A percentile compares a stretch with the other conserved stretches of the same genome.
These are phyloP conservation scores for Botrytis cinerea DNA, from an alignment of 2,329 filamentous ascomycete genomes.

Conservation along the genomic window DNA sequence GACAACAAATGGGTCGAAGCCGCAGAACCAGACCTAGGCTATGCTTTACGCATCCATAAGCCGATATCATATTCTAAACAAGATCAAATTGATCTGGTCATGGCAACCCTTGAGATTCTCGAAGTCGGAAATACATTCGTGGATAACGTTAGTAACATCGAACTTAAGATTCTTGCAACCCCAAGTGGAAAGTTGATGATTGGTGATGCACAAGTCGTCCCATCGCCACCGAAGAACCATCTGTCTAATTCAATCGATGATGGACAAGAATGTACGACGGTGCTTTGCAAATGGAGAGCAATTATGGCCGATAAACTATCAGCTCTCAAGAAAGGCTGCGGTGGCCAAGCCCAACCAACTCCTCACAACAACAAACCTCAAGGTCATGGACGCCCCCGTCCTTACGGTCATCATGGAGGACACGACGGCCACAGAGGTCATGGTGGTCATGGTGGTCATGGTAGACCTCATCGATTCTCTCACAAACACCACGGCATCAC, in stretches of 20 bases:
- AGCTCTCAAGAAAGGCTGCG: conserved; percentile 41
- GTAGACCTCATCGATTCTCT: conserved; percentile 40
- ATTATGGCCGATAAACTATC: conserved; percentile 51
- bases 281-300: conserved; percentile 58
- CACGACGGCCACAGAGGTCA: conserved; percentile 32
- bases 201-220: conserved; percentile 46
- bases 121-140: conserved; percentile 60
- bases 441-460: conserved; percentile 30
- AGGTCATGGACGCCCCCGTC: conserved; percentile 26
- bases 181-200: conserved; percentile 57
- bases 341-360: conserved; percentile 33
- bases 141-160: conserved; percentile 55
- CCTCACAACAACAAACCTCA: conserved; percentile 27
- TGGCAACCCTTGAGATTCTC: conserved; percentile 59
- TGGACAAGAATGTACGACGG: conserved; percentile 46
- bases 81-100: conserved; percentile 54
- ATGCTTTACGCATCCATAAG: conserved; percentile 39
- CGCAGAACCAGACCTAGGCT: conserved; percentile 35
- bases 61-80: conserved; percentile 52
- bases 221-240: conserved; percentile 34
- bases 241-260: conserved; percentile 38
- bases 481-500: conserved; percentile 47
- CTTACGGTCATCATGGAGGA: conserved; percentile 35
- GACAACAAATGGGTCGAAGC: conserved; percentile 35
- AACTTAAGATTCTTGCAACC: conserved; percentile 63